Percentiles rank a stretch among this genome's conserved stretches.
These are phyloP conservation scores for Calonectria multiphialidica DNA, from an alignment of 2,329 filamentous ascomycete genomes.

Conservation along the genomic window DNA sequence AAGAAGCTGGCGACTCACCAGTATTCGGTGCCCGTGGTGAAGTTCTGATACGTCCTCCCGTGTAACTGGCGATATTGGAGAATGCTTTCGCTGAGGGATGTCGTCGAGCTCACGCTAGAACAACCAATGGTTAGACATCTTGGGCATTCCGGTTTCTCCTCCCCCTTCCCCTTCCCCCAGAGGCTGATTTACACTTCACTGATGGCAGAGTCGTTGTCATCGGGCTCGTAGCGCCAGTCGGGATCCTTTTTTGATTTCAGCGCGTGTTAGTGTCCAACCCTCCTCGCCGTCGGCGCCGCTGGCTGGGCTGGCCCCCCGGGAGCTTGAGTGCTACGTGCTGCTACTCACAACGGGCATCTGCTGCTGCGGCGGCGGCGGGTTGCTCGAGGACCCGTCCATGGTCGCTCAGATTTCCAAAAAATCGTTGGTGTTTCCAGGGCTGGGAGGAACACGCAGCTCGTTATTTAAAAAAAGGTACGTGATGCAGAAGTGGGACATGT, in stretches of 20 bases:
- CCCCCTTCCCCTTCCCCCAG: too few relatives aligned
- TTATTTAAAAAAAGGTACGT: neutral
- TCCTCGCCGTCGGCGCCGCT: too few relatives aligned
- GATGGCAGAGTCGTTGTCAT: neutral
- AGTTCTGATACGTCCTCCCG: neutral
- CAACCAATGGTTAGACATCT: neutral
- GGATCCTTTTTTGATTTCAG: neutral
- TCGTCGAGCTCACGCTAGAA: neutral
- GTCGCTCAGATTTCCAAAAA: neutral
- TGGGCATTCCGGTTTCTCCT: too few relatives aligned
- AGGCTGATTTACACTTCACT: conserved; percentile 1
- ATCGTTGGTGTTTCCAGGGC: neutral
- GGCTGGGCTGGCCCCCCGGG: too few relatives aligned
- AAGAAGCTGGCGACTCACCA: neutral
- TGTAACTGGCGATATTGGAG: neutral
- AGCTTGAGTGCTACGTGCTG: neutral
- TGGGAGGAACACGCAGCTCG: neutral
- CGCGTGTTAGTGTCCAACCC: neutral
- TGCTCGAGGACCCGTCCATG: neutral
- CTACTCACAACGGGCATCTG: neutral
- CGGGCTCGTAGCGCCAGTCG: neutral
- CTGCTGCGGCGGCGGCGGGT: too few relatives aligned
- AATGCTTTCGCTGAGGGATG: neutral
- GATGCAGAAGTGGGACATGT: neutral
- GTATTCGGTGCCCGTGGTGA: neutral